Percentiles rank a stretch among this genome's conserved stretches.
phyloP scores from a whole-genome alignment of 495 filamentous ascomycete genomes.

The Clohesyomyces aquaticus region DNA sequence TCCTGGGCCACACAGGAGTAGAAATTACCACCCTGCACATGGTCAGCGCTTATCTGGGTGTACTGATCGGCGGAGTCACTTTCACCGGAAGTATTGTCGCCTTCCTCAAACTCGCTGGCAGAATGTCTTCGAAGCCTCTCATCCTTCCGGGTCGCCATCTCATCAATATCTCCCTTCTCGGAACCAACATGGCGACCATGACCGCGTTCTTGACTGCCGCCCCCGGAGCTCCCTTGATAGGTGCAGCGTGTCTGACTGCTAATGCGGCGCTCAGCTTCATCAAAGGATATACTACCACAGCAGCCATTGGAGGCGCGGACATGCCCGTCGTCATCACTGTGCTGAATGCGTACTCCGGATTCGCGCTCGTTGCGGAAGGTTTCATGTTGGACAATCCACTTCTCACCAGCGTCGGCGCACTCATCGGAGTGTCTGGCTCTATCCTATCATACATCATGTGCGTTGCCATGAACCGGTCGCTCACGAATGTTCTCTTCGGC shows the following conservation, averaged over 20 bases:
- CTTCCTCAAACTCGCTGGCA: conserved; percentile 76
- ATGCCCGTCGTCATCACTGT: conserved; percentile 89
- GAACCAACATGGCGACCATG: conserved; percentile 75
- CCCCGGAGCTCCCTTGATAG: conserved; percentile 71
- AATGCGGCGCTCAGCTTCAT: conserved; percentile 76
- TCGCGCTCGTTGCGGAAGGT: conserved; percentile 80
- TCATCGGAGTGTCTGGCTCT: conserved; percentile 80
- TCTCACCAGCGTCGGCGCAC: conserved; percentile 74
- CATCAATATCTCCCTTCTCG: conserved; percentile 70
- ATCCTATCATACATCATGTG: conserved; percentile 71
- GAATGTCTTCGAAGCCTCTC: conserved; percentile 73
- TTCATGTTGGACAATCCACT: conserved; percentile 85
- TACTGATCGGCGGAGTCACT: conserved; percentile 77
- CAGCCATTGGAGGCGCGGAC: conserved; percentile 82
- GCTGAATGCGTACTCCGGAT: conserved; percentile 82
- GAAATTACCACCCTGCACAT: conserved; percentile 73
- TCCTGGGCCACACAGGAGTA: conserved; percentile 67
- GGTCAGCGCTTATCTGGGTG: conserved; percentile 77
- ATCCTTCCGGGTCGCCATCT: conserved; percentile 69
- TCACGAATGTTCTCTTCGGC: conserved; percentile 81
- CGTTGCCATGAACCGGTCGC: conserved; percentile 79
- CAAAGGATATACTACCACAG: conserved; percentile 80
- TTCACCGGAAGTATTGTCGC: conserved; percentile 84
- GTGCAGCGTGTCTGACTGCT: conserved; percentile 70
- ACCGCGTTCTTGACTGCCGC: conserved; percentile 76